Conservation (phyloP, 2,329 filamentous ascomycete species). For the Fusarium illudens region DNA sequence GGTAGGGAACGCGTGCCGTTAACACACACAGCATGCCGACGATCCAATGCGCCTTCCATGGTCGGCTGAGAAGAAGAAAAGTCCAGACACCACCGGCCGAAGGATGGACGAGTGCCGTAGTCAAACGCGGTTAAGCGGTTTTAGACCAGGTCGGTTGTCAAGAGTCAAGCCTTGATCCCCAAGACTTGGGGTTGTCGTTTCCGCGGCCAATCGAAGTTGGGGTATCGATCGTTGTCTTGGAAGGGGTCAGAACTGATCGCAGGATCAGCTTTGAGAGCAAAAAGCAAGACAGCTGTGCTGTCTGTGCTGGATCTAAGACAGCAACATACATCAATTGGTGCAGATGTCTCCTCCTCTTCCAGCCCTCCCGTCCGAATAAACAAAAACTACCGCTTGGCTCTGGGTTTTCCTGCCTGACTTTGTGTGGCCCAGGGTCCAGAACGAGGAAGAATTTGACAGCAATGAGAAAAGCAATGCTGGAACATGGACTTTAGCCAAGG, state of each 20-base stretch:
- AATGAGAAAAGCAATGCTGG: constrained; percentile 30
- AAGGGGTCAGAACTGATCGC: constrained; percentile 23
- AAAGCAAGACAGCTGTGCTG: constrained; percentile 24
- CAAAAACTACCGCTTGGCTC: constrained; percentile 2
- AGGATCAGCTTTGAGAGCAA: constrained; percentile 4
- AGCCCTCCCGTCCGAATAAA: constrained; percentile 7
- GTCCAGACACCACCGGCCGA: constrained; percentile 19
- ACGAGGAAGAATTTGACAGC: constrained; percentile 7
- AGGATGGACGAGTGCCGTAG: constrained; percentile 24
- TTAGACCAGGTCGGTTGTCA: constrained; percentile 22
- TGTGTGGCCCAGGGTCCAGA: constrained; percentile 5
- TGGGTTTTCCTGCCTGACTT: constrained; percentile 6
- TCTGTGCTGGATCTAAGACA: constrained; percentile 32
- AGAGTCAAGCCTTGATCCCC: constrained; percentile 20
- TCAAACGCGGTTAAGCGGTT: constrained; percentile 33
- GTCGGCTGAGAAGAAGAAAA: constrained; percentile 22
- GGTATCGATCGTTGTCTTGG: constrained; percentile 27
- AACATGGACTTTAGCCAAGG: constrained; percentile 6
- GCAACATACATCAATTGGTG: constrained; percentile 14
- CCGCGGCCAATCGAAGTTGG: constrained; percentile 22
- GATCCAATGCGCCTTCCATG: constrained; percentile 2
- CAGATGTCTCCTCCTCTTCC: constrained; percentile 8
- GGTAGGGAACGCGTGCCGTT: not conserved
- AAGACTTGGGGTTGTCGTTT: constrained; percentile 8
- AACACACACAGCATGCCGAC: not conserved